Percentiles rank a stretch among this genome's conserved stretches.
These are phyloP conservation scores for Coemansia pectinata DNA, from an alignment of 192 early-diverging fungal species.

Conservation along the genomic window DNA sequence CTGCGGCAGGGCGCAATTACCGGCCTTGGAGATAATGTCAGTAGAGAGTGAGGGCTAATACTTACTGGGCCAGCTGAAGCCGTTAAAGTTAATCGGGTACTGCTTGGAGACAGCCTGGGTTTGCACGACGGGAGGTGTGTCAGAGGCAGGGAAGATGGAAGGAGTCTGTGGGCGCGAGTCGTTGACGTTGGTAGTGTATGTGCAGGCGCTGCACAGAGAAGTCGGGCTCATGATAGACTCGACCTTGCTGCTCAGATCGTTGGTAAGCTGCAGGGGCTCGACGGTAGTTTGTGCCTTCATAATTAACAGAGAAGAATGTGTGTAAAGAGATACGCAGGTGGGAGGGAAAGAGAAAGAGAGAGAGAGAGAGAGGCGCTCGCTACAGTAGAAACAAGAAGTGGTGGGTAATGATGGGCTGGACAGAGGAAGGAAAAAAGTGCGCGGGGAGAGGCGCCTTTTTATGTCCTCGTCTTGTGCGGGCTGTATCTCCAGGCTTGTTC, in stretches of 20 bases:
- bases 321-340: not conserved
- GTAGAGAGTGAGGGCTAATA: conserved; percentile 5
- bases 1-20: conserved; percentile 4
- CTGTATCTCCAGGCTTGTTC: not conserved
- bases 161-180: conserved; percentile 45
- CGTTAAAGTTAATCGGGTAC: conserved; percentile 64
- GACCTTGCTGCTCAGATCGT: conserved; percentile 9
- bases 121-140: not conserved
- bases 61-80: conserved; percentile 83
- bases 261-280: not conserved
- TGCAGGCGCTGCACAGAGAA: conserved; percentile 10
- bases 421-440: not conserved
- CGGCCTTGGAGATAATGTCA: not conserved
- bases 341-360: not conserved
- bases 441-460: not conserved
- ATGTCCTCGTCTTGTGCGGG: not conserved
- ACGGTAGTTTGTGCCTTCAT: conserved; percentile 7
- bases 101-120: conserved; percentile 2
- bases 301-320: not conserved
- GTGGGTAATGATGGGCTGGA: not conserved
- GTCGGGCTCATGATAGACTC: conserved; percentile 12
- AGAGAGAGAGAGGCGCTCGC: not conserved
- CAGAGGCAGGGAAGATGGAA: conserved; percentile 36
- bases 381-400: not conserved
- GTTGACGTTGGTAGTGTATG: not conserved